Percentiles rank a stretch among this genome's conserved stretches.
Evolutionary conservation across 495 filamentous ascomycete species (phyloP).

Genomic region (Penicillium odoratum): DNA sequence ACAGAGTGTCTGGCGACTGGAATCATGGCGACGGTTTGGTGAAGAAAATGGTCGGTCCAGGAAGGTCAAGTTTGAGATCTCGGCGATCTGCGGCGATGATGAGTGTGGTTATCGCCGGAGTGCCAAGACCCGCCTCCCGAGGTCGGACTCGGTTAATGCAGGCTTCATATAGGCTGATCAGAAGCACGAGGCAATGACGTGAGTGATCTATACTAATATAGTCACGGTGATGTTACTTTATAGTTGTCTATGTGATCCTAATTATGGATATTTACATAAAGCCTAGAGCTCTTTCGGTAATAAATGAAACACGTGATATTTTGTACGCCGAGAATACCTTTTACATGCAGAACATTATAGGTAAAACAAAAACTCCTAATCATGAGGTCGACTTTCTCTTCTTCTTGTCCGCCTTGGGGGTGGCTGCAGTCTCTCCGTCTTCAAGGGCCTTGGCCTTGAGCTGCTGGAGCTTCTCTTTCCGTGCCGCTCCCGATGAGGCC

Average conservation of each 20-base stretch:
- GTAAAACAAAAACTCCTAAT: conserved; percentile 22
- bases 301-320: conserved; percentile 35
- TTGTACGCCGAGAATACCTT: conserved; percentile 40
- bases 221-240: background rate
- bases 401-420: conserved; percentile 40
- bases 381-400: conserved; percentile 48
- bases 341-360: conserved; percentile 36
- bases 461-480: conserved; percentile 59
- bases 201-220: background rate
- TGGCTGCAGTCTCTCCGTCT: conserved; percentile 33
- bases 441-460: conserved; percentile 51
- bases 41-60: conserved; percentile 10
- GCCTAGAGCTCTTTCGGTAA: background rate
- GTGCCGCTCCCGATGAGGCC: conserved; percentile 50
- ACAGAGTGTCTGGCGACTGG: conserved; percentile 44
- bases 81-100: conserved; percentile 34
- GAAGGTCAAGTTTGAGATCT: conserved; percentile 22
- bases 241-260: background rate
- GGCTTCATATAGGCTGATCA: conserved; percentile 24
- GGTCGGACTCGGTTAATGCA: conserved; percentile 47
- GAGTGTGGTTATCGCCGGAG: conserved; percentile 34
- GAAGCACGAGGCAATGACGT: conserved; percentile 6
- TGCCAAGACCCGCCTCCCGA: conserved; percentile 35
- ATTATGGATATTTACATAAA: background rate
- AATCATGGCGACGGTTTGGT: conserved; percentile 36